A percentile compares a stretch with the other conserved stretches of the same genome.
These are phyloP conservation scores for Scutellaria barbata DNA, from an alignment of 257 asterid species.

Conservation along the genomic window DNA sequence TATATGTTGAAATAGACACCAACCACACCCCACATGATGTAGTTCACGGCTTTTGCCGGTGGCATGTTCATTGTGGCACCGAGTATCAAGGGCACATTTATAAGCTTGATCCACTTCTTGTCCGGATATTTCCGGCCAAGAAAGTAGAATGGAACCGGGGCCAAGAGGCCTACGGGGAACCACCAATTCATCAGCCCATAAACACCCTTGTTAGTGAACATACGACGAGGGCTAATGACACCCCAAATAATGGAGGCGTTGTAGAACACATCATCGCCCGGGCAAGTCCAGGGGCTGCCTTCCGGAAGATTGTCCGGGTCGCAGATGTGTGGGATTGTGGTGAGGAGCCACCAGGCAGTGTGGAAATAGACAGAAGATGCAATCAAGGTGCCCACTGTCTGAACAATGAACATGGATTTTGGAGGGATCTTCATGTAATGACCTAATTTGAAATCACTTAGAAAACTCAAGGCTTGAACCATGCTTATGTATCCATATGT, in stretches of 20 bases:
- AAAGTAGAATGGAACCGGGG: conserved; percentile 57
- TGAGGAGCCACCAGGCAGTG: conserved; percentile 75
- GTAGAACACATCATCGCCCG: conserved; percentile 64
- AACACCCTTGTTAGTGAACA: conserved; percentile 63
- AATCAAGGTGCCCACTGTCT: conserved; percentile 65
- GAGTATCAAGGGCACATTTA: conserved; percentile 67
- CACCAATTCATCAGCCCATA: conserved; percentile 65
- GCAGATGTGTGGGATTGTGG: conserved; percentile 51
- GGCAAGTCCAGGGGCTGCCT: conserved; percentile 89
- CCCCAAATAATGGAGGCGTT: conserved; percentile 94
- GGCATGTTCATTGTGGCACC: conserved; percentile 58
- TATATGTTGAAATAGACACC: conserved; percentile 56
- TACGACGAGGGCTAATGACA: conserved; percentile 67
- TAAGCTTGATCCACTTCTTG: conserved; percentile 63
- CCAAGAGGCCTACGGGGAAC: conserved; percentile 65
- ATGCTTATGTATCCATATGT: conserved; percentile 86
- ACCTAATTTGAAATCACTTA: conserved; percentile 72
- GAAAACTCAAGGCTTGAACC: conserved; percentile 64
- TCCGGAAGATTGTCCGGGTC: conserved; percentile 48
- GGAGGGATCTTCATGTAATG: conserved; percentile 95
- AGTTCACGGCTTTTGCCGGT: conserved; percentile 77
- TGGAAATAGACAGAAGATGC: conserved; percentile 56
- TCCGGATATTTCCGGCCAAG: conserved; percentile 56
- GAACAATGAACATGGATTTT: conserved; percentile 77
- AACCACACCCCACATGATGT: conserved; percentile 60